phyloP scores from a whole-genome alignment of 805 yeast species.

The Metschnikowia cubensis region DNA sequence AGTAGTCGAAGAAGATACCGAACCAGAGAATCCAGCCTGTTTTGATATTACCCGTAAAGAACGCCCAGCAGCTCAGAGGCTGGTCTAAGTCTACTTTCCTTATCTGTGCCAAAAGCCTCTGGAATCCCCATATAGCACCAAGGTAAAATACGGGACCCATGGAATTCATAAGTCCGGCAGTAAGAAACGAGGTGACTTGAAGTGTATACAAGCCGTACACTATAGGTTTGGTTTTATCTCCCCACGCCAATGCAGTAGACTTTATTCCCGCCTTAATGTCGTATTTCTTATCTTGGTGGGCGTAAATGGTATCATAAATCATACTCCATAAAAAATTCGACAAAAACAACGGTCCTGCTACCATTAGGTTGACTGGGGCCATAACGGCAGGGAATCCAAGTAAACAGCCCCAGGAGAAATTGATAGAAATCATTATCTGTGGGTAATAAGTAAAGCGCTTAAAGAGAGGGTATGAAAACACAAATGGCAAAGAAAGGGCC shows the following conservation, averaged over 20 bases:
- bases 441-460: slow-evolving; percentile 96
- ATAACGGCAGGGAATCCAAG: slow-evolving; percentile 97
- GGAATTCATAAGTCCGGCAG: slow-evolving; percentile 72
- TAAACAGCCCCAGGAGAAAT: slow-evolving; percentile 93
- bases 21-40: slow-evolving; percentile 68
- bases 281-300: slow-evolving; percentile 92
- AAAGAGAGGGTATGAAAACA: slow-evolving; percentile 86
- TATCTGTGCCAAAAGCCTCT: slow-evolving; percentile 66
- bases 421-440: slow-evolving; percentile 72
- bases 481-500: slow-evolving; percentile 72
- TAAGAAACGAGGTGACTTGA: slow-evolving; percentile 60
- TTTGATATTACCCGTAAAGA: slow-evolving; percentile 70
- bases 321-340: slow-evolving; percentile 89
- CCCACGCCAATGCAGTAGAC: slow-evolving; percentile 96
- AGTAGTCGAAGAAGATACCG: slow-evolving; percentile 65
- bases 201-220: slow-evolving; percentile 58
- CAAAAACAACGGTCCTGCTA: slow-evolving; percentile 72
- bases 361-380: slow-evolving; percentile 62
- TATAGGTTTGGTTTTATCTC: slow-evolving; percentile 67
- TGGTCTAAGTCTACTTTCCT: slow-evolving; percentile 69
- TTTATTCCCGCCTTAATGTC: slow-evolving; percentile 90
- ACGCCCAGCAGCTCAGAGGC: slow-evolving; percentile 79
- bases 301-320: slow-evolving; percentile 94
- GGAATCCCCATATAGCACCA: slow-evolving; percentile 65
- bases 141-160: slow-evolving; percentile 82